Conservation (phyloP, 2,329 filamentous ascomycete genomes). For the Didymella keratinophila region DNA sequence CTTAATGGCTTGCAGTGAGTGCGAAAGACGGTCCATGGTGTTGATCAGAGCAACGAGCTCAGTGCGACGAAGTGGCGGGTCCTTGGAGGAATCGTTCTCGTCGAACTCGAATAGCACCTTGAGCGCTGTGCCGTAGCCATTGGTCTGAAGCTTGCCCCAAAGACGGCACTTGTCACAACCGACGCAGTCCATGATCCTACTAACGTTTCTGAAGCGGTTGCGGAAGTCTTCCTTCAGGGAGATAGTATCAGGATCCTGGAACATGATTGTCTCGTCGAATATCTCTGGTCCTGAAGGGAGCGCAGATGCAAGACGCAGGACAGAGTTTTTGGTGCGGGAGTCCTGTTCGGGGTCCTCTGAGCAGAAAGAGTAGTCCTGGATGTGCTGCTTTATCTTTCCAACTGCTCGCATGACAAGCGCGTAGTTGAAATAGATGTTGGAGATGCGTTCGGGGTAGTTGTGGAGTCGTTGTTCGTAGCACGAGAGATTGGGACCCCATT, state of each 20-base stretch:
- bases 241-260: constrained; percentile 74
- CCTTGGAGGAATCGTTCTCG: constrained; percentile 66
- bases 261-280: constrained; percentile 96
- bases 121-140: constrained; percentile 90
- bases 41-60: constrained; percentile 96
- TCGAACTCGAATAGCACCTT: constrained; percentile 97
- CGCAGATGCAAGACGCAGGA: constrained; percentile 75
- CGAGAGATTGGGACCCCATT: constrained; percentile 88
- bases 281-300: constrained; percentile 75
- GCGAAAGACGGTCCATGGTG: constrained; percentile 85
- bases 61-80: constrained; percentile 80
- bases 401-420: constrained; percentile 91
- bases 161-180: constrained; percentile 98
- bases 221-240: constrained; percentile 96
- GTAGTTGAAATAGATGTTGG: constrained; percentile 99
- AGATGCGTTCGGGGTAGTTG: constrained; percentile 85
- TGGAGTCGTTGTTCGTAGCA: constrained; percentile 92
- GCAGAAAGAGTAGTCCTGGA: constrained; percentile 89
- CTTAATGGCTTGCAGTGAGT: constrained; percentile 77
- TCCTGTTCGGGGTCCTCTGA: constrained; percentile 85
- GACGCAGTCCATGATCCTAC: constrained; percentile 96
- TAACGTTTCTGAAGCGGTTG: constrained; percentile 96
- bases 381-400: constrained; percentile 84
- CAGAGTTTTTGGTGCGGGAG: constrained; percentile 77
- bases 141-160: constrained; percentile 96